Percentiles rank a stretch among this genome's conserved stretches.
Evolutionary conservation across 192 early-diverging fungal species (phyloP).

Genomic region (Linnemannia hyalina): DNA sequence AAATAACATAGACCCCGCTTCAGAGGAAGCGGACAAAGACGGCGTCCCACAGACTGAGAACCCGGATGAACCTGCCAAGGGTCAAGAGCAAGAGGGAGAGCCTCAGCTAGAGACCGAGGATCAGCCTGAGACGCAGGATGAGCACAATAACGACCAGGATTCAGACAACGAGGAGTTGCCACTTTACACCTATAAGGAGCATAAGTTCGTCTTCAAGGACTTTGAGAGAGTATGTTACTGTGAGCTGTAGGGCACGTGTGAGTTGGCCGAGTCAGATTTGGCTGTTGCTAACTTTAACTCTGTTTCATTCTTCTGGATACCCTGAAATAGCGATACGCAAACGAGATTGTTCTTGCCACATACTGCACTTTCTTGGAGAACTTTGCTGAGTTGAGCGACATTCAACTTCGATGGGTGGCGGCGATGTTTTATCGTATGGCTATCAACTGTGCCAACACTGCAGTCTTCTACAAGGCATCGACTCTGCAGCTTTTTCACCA

Average conservation of each 20-base stretch:
- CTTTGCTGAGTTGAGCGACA: conserved; percentile 63
- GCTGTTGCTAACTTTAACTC: conserved; percentile 50
- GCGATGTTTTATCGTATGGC: conserved; percentile 77
- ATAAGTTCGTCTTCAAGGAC: conserved; percentile 58
- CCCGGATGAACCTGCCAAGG: background rate
- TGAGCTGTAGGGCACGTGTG: background rate
- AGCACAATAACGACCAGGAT: background rate
- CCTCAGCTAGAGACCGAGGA: conserved; percentile 13
- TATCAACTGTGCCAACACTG: conserved; percentile 65
- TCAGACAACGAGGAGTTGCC: conserved; percentile 33
- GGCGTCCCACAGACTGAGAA: background rate
- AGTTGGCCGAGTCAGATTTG: background rate
- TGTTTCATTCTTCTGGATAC: background rate
- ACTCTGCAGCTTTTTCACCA: conserved; percentile 73
- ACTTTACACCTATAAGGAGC: conserved; percentile 35
- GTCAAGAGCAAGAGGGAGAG: background rate
- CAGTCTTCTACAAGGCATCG: conserved; percentile 75
- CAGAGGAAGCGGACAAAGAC: conserved; percentile 1
- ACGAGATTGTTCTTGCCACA: conserved; percentile 62
- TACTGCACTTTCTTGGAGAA: conserved; percentile 70
- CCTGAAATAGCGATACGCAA: conserved; percentile 64
- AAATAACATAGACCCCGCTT: background rate
- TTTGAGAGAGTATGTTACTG: conserved; percentile 65
- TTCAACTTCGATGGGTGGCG: conserved; percentile 67
- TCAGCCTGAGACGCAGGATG: conserved; percentile 14